Conservation (phyloP, 2,329 filamentous ascomycete species). For the Orbilia ellipsospora region DNA sequence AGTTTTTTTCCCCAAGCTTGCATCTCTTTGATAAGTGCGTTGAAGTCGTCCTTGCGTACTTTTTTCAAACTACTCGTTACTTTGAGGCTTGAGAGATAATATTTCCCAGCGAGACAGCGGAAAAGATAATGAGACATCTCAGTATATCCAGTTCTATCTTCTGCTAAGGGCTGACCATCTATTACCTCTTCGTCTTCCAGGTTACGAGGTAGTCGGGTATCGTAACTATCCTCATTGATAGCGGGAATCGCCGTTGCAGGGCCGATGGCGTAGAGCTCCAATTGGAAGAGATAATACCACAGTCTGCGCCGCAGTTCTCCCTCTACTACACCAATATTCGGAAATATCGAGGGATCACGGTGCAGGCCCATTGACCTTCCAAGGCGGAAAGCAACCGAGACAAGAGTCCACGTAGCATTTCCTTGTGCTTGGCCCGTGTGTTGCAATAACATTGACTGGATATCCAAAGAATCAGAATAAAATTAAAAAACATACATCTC, state of each 20-base stretch:
- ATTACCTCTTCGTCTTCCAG: slow-evolving; percentile 51
- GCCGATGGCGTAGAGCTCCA: slow-evolving; percentile 49
- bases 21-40: slow-evolving; percentile 49
- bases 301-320: slow-evolving; percentile 48
- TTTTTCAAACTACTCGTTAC: slow-evolving; percentile 47
- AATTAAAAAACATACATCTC: not conserved
- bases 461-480: not conserved
- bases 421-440: slow-evolving; percentile 40
- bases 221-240: slow-evolving; percentile 50
- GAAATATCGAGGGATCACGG: slow-evolving; percentile 50
- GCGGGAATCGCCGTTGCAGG: slow-evolving; percentile 50
- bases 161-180: slow-evolving; percentile 41
- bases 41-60: slow-evolving; percentile 44
- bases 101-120: slow-evolving; percentile 51
- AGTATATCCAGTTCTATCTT: slow-evolving; percentile 46
- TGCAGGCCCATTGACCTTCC: slow-evolving; percentile 53
- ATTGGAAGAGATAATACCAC: slow-evolving; percentile 52
- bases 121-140: slow-evolving; percentile 55
- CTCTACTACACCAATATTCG: slow-evolving; percentile 45
- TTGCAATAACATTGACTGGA: slow-evolving; percentile 46
- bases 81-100: slow-evolving; percentile 52
- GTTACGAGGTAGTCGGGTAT: slow-evolving; percentile 41
- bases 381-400: slow-evolving; percentile 48
- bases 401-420: slow-evolving; percentile 45
- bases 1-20: slow-evolving; percentile 53